A percentile compares a stretch with the other conserved stretches of the same genome.
Evolutionary conservation across 306 rosid genomes (phyloP).

Genomic region (Vicia faba): DNA sequence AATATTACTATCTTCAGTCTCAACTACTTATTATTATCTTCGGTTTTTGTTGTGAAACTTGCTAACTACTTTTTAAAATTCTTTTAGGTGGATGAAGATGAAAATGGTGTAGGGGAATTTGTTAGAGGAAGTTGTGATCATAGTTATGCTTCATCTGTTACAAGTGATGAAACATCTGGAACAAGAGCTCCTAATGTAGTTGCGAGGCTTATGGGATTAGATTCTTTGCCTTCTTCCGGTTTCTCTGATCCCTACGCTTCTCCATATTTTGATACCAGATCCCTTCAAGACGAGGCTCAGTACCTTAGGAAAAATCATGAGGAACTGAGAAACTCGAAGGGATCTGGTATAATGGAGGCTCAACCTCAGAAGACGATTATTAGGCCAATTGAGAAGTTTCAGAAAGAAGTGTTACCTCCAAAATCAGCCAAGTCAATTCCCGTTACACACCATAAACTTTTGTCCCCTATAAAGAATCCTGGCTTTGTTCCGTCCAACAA

Average conservation of each 20-base stretch:
- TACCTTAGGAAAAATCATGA: conserved; percentile 52
- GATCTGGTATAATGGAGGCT: conserved; percentile 51
- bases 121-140: conserved; percentile 66
- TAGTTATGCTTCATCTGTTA: conserved; percentile 85
- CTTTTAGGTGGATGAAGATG: conserved; percentile 68
- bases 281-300: conserved; percentile 65
- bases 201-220: conserved; percentile 96
- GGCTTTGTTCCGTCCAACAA: conserved; percentile 72
- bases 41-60: neutral
- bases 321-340: conserved; percentile 1
- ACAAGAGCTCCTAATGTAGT: conserved; percentile 75
- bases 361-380: conserved; percentile 55
- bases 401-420: conserved; percentile 91
- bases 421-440: conserved; percentile 91
- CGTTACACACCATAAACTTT: conserved; percentile 82
- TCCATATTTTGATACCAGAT: conserved; percentile 68
- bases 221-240: conserved; percentile 71
- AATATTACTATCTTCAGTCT: conserved; percentile 27
- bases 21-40: neutral
- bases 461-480: conserved; percentile 88
- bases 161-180: conserved; percentile 83
- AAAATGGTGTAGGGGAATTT: conserved; percentile 49
- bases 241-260: conserved; percentile 63
- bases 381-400: conserved; percentile 90
- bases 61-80: conserved; percentile 11